A percentile compares a stretch with the other conserved stretches of the same genome.
phyloP scores from a whole-genome alignment of 2,329 filamentous ascomycete genomes.

The Parafenestella ontariensis region DNA sequence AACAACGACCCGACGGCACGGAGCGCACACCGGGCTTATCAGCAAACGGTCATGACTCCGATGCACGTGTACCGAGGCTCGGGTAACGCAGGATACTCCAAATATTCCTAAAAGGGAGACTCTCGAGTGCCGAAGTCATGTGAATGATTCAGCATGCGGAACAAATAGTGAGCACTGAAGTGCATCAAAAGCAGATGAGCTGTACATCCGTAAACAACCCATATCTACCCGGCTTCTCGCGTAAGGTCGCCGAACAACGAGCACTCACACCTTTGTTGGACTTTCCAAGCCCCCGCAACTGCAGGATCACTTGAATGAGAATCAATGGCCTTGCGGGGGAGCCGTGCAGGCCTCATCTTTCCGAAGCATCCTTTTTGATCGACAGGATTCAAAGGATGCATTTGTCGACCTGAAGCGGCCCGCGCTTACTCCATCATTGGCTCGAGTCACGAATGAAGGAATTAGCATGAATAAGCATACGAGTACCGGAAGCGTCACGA shows the following conservation, averaged over 20 bases:
- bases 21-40: constrained; percentile 13
- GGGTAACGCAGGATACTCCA: constrained; percentile 5
- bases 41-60: constrained; percentile 18
- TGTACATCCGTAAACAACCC: background rate
- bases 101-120: background rate
- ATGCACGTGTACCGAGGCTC: constrained; percentile 24
- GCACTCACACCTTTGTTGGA: too few relatives aligned
- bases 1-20: constrained; percentile 17
- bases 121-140: constrained; percentile 17
- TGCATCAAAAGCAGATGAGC: background rate
- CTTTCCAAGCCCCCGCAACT: background rate
- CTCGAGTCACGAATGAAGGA: background rate
- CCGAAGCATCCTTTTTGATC: background rate
- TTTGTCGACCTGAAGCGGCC: background rate
- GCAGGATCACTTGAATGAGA: background rate
- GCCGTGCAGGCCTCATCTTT: background rate
- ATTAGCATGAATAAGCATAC: background rate
- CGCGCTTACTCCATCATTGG: too few relatives aligned
- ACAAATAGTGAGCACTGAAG: constrained; percentile 2
- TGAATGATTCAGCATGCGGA: constrained; percentile 8
- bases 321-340: background rate
- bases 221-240: background rate
- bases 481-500: background rate
- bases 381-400: background rate
- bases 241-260: too few relatives aligned